phyloP scores from a whole-genome alignment of 2,329 filamentous ascomycete genomes.

The Bimuria novae-zelandiae region DNA sequence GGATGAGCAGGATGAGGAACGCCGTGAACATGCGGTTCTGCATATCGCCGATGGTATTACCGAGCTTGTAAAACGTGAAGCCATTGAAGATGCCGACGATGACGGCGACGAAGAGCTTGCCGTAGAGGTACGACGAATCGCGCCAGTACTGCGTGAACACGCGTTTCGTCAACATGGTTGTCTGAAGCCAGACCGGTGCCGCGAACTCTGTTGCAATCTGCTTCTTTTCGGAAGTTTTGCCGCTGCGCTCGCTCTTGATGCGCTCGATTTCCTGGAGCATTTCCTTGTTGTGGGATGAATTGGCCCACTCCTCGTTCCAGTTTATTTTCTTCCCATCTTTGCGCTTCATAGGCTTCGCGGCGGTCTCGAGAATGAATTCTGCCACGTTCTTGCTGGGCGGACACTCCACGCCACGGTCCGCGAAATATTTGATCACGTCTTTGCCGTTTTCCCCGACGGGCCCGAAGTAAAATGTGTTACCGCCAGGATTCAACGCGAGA shows the following conservation, averaged over 20 bases:
- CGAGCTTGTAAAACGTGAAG: constrained; percentile 76
- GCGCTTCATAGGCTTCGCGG: constrained; percentile 60
- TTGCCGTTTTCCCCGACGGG: constrained; percentile 69
- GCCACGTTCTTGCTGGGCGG: constrained; percentile 69
- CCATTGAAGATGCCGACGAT: constrained; percentile 78
- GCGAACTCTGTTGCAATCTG: constrained; percentile 62
- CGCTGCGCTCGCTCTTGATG: constrained; percentile 63
- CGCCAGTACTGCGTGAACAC: constrained; percentile 77
- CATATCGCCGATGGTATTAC: constrained; percentile 68
- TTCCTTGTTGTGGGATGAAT: constrained; percentile 63
- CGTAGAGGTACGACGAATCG: constrained; percentile 75
- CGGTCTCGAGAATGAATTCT: constrained; percentile 69
- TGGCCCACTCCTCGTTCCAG: constrained; percentile 77
- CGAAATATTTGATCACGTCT: constrained; percentile 70
- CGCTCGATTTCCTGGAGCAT: constrained; percentile 68
- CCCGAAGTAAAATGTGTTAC: constrained; percentile 75
- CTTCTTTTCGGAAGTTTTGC: constrained; percentile 43
- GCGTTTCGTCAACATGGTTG: constrained; percentile 67
- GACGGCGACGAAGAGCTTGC: constrained; percentile 73
- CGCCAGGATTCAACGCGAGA: constrained; percentile 67
- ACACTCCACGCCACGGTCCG: constrained; percentile 66
- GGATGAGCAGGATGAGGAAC: constrained; percentile 64
- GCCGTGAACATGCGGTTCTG: constrained; percentile 78
- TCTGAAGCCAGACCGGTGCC: constrained; percentile 67
- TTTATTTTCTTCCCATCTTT: constrained; percentile 62